Evolutionary conservation across 1,284 basidiomycete species (phyloP), one percentile per base, ranked within the genome.

Genomic region (Fistulinella cinereoalba): DNA sequence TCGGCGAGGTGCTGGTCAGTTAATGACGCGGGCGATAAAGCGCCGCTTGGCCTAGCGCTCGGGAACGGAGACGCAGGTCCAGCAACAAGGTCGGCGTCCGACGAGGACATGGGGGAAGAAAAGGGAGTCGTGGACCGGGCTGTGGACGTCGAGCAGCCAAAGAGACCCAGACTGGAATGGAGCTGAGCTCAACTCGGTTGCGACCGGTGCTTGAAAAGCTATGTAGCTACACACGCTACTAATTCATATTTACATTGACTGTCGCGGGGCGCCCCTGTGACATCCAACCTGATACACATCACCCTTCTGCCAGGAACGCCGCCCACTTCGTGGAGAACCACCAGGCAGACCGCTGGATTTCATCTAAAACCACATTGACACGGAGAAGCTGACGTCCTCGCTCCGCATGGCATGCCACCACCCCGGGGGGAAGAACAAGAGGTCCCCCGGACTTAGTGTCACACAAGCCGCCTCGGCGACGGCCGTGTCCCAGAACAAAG

Each of bases 391-490:
- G 24, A 71, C 77, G 11, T 77, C 79, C 68, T 92, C 87, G 60
- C 84, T 85, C 41, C 82, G 77, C 88, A 94, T 91, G 6, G 86
- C 88, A 67, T 95, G 92, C 92, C 92, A 95, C 92, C 92, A 97
- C 19, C 89, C 84, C 1, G 88, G 85, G 21, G 93, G 92, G 57
- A 97, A 83, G 60, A 90, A 87, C 36, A 97, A 69, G 49, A 94
- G 56, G 66, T 97, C 94, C 0, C 94, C 94, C 1, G 90, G 83
- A 38, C 76, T 70, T 1, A 97, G 73, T 1, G 82, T 81, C 16
- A 78, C 78, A 50, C 76, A 75, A 66, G 79, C 72, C 5, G 90
- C 85, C n/a, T 70, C 48, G 3, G 83, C 82, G n/a, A 79, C 75
- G 23, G 85, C 88, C 1, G 77, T 54, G 13, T 71, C 56, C 66